These are phyloP conservation scores for Setomelanomma holmii DNA, from an alignment of 2,329 filamentous ascomycete genomes.

Conservation along the genomic window DNA sequence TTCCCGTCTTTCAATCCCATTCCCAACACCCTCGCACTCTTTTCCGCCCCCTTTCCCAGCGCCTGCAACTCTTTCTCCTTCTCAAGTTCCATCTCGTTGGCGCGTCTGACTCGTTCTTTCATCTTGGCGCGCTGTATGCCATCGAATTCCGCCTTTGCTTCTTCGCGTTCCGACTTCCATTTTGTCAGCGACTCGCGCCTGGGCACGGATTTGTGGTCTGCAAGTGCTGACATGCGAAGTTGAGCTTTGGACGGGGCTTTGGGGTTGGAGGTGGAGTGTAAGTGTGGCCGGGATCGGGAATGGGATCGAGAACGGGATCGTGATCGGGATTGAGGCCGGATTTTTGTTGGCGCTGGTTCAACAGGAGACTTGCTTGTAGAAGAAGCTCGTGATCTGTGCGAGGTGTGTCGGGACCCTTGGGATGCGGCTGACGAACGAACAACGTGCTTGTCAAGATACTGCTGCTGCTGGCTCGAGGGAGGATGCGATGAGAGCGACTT, in stretches of 20 bases:
- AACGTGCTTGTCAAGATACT: not conserved
- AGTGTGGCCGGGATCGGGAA: not conserved
- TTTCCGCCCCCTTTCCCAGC: conserved; percentile 20
- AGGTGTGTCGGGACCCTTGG: not conserved
- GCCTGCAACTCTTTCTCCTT: conserved; percentile 28
- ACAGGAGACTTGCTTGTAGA: no score
- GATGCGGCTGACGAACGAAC: not conserved
- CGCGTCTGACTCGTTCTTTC: conserved; percentile 33
- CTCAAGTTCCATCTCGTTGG: conserved; percentile 38
- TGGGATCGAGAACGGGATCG: not conserved
- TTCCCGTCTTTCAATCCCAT: not conserved
- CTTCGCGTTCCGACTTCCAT: conserved; percentile 36
- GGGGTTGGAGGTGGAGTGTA: not conserved
- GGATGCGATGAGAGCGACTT: not conserved
- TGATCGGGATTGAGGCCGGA: not conserved
- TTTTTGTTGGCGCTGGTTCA: not conserved
- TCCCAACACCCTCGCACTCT: conserved; percentile 9
- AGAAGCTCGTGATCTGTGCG: no score
- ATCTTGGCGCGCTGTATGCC: conserved; percentile 22
- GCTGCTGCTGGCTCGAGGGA: not conserved
- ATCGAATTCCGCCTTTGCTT: conserved; percentile 10
- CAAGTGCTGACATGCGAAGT: no score
- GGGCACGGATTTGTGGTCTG: conserved; percentile 15
- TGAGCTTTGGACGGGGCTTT: not conserved
- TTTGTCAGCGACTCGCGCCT: conserved; percentile 26